Conservation (phyloP, 352 stramenopile genomes). For the Phytophthora pistaciae region DNA sequence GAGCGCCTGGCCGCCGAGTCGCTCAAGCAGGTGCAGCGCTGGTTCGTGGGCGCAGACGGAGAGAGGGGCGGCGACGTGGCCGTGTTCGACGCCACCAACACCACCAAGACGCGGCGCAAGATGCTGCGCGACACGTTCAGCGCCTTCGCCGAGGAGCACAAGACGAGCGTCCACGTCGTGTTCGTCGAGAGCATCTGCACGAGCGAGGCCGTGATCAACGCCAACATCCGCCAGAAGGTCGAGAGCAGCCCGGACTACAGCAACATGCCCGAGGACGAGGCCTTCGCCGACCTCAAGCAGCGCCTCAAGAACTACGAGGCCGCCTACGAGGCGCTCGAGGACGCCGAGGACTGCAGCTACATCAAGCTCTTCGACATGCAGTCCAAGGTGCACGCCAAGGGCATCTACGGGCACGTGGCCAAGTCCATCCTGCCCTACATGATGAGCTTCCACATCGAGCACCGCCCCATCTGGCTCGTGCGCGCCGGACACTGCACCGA, state of each 20-base stretch:
- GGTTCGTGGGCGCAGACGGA: constrained; percentile 49
- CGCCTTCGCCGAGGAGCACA: constrained; percentile 61
- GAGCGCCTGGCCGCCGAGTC: constrained; percentile 85
- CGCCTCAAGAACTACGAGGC: constrained; percentile 91
- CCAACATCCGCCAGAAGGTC: constrained; percentile 86
- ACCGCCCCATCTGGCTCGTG: constrained; percentile 93
- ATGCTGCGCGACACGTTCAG: constrained; percentile 71
- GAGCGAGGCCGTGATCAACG: constrained; percentile 90
- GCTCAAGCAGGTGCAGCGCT: constrained; percentile 72
- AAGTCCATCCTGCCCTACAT: constrained; percentile 94
- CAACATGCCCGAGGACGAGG: constrained; percentile 73
- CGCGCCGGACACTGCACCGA: constrained; percentile 90
- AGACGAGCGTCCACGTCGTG: constrained; percentile 89
- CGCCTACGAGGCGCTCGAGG: constrained; percentile 88
- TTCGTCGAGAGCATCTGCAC: constrained; percentile 96
- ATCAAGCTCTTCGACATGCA: constrained; percentile 92
- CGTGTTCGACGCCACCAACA: constrained; percentile 93
- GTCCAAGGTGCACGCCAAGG: constrained; percentile 89
- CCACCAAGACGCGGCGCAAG: constrained; percentile 68
- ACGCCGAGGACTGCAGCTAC: constrained; percentile 89
- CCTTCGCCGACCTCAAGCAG: constrained; percentile 81
- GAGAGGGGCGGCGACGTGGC: constrained; percentile 81
- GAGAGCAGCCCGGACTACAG: constrained; percentile 85
- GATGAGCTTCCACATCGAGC: constrained; percentile 96
- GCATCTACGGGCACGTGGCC: constrained; percentile 89